These are phyloP conservation scores for Holtermannia corniformis DNA, from an alignment of 768 basidiomycete species.

Conservation along the genomic window DNA sequence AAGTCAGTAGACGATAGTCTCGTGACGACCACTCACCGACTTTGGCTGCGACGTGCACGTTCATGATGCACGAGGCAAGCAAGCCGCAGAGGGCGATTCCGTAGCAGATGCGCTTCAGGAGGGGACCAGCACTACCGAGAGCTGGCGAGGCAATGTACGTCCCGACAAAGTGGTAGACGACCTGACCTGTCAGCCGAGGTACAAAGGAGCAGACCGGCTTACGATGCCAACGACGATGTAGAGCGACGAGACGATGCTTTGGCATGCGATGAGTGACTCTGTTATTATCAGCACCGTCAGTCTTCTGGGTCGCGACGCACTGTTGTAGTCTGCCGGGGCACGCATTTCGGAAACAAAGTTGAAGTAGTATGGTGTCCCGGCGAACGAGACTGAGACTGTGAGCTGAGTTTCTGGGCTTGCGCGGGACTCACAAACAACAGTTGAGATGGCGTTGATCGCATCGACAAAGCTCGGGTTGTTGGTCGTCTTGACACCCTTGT, in stretches of 20 bases:
- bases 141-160: constrained; percentile 22
- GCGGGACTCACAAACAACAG: neutral
- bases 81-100: constrained; percentile 31
- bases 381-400: constrained; percentile 21
- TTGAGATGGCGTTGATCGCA: constrained; percentile 21
- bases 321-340: constrained; percentile 10
- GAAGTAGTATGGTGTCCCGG: constrained; percentile 7
- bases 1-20: neutral
- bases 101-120: constrained; percentile 30
- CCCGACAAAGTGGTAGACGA: constrained; percentile 4
- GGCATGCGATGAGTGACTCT: constrained; percentile 6
- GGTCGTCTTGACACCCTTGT: constrained; percentile 13
- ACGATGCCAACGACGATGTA: constrained; percentile 12
- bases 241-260: constrained; percentile 14
- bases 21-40: neutral
- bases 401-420: neutral
- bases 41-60: constrained; percentile 2
- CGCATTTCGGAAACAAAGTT: constrained; percentile 22
- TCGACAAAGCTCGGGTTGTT: constrained; percentile 19
- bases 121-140: constrained; percentile 24
- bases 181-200: constrained; percentile 8
- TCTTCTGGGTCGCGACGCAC: neutral
- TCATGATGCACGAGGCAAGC: constrained; percentile 15
- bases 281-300: neutral
- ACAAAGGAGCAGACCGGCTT: neutral